phyloP scores from a whole-genome alignment of 306 rosid genomes.

The Casuarina cunninghamiana region DNA sequence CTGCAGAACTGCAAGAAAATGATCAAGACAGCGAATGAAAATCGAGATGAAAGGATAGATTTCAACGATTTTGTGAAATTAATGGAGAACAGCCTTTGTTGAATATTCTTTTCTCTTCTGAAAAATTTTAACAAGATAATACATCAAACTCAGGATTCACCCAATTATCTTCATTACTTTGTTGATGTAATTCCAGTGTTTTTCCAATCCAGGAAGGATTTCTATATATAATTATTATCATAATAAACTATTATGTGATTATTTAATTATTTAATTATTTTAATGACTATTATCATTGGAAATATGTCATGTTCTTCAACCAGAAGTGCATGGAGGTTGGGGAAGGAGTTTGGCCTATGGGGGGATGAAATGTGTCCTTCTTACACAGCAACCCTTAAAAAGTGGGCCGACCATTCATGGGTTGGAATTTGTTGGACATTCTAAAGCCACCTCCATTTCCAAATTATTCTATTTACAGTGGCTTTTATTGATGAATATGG shows the following conservation, averaged over 20 bases:
- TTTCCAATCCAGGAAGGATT: not conserved
- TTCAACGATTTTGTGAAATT: conserved; percentile 70
- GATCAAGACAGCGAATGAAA: conserved; percentile 60
- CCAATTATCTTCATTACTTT: not conserved
- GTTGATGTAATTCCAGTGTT: not conserved
- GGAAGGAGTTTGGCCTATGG: no score
- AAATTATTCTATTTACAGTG: not conserved
- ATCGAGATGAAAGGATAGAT: conserved; percentile 70
- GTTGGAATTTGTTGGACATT: no score
- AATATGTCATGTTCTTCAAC: no score
- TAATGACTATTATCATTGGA: no score
- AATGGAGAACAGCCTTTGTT: conserved; percentile 68
- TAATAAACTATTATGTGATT: not conserved
- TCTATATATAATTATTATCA: not conserved
- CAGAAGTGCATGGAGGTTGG: no score
- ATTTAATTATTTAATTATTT: no score
- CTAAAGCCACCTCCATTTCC: no score
- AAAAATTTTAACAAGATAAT: not conserved
- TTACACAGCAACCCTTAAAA: no score
- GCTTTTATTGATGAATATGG: not conserved
- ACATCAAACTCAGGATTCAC: not conserved
- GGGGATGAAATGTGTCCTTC: no score
- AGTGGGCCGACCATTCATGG: no score
- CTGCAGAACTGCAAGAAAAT: conserved; percentile 59
- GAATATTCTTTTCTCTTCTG: conserved; percentile 19